phyloP scores from a whole-genome alignment of 192 early-diverging fungal species.

The Entophlyctis luteolus region DNA sequence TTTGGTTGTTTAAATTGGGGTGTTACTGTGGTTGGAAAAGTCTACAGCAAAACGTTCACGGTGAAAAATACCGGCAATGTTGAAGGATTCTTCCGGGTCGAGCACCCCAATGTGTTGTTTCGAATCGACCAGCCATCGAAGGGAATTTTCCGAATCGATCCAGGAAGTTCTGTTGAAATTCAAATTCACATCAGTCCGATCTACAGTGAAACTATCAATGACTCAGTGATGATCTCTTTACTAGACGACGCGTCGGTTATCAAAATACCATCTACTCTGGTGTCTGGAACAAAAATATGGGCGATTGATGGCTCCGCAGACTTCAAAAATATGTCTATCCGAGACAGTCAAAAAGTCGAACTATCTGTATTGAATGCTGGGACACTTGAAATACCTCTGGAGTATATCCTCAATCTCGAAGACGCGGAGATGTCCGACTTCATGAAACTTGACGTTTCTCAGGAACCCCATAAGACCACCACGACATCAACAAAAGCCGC shows the following conservation, averaged over 20 bases:
- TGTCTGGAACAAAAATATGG: conserved; percentile 43
- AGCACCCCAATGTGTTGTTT: conserved; percentile 40
- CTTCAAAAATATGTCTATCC: conserved; percentile 48
- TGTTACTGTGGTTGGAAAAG: conserved; percentile 41
- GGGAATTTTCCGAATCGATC: conserved; percentile 34
- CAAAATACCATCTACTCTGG: conserved; percentile 32
- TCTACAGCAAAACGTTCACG: conserved; percentile 39
- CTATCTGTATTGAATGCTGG: conserved; percentile 46
- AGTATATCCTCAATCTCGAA: conserved; percentile 26
- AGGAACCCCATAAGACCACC: not conserved
- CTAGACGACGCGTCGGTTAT: conserved; percentile 23
- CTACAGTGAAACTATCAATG: conserved; percentile 41
- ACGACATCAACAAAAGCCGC: too few relatives aligned
- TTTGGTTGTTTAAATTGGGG: conserved; percentile 51
- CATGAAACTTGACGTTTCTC: conserved; percentile 6
- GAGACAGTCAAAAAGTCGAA: conserved; percentile 37
- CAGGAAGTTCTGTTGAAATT: conserved; percentile 28
- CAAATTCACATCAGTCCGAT: conserved; percentile 32
- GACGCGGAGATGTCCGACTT: conserved; percentile 21
- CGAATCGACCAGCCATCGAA: conserved; percentile 20
- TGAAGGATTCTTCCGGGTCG: conserved; percentile 39
- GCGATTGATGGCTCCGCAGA: conserved; percentile 34
- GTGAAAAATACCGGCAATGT: conserved; percentile 50
- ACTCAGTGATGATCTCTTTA: conserved; percentile 33
- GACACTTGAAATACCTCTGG: conserved; percentile 44